phyloP scores from a whole-genome alignment of 495 filamentous ascomycete species.

The Trichocladium uniseriatum region DNA sequence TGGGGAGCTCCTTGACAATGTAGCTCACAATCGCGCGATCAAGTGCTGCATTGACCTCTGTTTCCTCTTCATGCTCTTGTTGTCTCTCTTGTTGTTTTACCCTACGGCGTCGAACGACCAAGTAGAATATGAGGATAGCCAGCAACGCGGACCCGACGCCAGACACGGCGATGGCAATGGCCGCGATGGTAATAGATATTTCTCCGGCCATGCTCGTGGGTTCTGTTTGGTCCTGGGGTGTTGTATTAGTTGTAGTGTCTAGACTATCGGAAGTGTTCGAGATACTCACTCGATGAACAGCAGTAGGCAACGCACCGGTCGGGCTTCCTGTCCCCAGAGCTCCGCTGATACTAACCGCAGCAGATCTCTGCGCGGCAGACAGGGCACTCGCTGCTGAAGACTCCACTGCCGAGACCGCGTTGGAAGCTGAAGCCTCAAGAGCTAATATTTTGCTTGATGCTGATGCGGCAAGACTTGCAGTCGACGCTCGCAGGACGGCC shows the following conservation, averaged over 20 bases:
- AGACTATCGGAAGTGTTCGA: neutral
- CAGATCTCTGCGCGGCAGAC: constrained; percentile 7
- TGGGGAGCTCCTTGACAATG: constrained; percentile 21
- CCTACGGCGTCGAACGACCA: constrained; percentile 14
- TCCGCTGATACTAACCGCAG: neutral
- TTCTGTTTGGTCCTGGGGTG: neutral
- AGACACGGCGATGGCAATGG: constrained; percentile 14
- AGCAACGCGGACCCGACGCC: constrained; percentile 16
- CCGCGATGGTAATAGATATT: constrained; percentile 7
- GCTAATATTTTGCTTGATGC: constrained; percentile 11
- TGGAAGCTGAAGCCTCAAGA: constrained; percentile 12
- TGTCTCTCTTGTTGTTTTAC: constrained; percentile 9
- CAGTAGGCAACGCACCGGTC: neutral
- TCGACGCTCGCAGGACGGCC: constrained; percentile 8
- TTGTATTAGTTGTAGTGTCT: neutral
- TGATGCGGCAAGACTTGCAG: constrained; percentile 8
- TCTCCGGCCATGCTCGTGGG: neutral
- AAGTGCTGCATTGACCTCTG: constrained; percentile 17
- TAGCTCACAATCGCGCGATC: constrained; percentile 26
- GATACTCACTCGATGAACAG: neutral
- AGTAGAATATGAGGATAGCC: constrained; percentile 15
- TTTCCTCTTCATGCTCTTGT: constrained; percentile 12
- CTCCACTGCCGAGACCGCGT: constrained; percentile 8
- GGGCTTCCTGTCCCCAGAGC: neutral
- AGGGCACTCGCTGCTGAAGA: constrained; percentile 10